Percentiles rank a stretch among this genome's conserved stretches.
These are phyloP conservation scores for Westerdykella ornata DNA, from an alignment of 2,329 filamentous ascomycete genomes.

Conservation along the genomic window DNA sequence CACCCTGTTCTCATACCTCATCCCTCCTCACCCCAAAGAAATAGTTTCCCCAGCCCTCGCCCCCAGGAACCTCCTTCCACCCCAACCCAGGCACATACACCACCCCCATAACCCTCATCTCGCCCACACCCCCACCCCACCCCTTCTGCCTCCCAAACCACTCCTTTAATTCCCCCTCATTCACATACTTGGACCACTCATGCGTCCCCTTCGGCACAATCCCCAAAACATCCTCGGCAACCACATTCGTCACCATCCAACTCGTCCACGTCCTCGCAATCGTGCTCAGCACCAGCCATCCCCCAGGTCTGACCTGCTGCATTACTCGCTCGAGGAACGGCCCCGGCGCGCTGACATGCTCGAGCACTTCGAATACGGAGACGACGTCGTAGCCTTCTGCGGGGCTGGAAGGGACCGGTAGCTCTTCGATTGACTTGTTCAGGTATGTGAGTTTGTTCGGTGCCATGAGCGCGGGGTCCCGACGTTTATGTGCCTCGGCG, in stretches of 20 bases:
- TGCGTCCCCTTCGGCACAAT: conserved; percentile 92
- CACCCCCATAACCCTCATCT: conserved; percentile 64
- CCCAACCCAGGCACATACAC: conserved; percentile 85
- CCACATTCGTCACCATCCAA: conserved; percentile 85
- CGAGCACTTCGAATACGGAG: conserved; percentile 87
- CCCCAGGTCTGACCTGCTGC: conserved; percentile 76
- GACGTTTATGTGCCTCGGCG: conserved; percentile 66
- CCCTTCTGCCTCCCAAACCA: conserved; percentile 42
- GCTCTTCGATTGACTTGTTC: conserved; percentile 69
- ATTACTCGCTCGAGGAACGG: conserved; percentile 66
- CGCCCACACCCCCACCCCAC: conserved; percentile 26
- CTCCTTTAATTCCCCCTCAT: conserved; percentile 64
- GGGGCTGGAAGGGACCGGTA: conserved; percentile 38
- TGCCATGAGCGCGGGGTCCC: conserved; percentile 61
- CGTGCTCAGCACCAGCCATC: conserved; percentile 88
- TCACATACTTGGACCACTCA: conserved; percentile 94
- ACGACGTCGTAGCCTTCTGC: conserved; percentile 65
- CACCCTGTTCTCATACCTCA: neutral
- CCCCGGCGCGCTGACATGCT: conserved; percentile 75
- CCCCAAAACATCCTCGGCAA: conserved; percentile 79
- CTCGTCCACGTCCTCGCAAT: conserved; percentile 85
- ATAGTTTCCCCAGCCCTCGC: conserved; percentile 88
- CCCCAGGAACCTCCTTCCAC: conserved; percentile 75
- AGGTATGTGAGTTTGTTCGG: conserved; percentile 59
- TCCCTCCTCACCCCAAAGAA: conserved; percentile 75